These are phyloP conservation scores for Mycocentrospora acerina DNA, from an alignment of 2,329 filamentous ascomycete species.

Conservation along the genomic window DNA sequence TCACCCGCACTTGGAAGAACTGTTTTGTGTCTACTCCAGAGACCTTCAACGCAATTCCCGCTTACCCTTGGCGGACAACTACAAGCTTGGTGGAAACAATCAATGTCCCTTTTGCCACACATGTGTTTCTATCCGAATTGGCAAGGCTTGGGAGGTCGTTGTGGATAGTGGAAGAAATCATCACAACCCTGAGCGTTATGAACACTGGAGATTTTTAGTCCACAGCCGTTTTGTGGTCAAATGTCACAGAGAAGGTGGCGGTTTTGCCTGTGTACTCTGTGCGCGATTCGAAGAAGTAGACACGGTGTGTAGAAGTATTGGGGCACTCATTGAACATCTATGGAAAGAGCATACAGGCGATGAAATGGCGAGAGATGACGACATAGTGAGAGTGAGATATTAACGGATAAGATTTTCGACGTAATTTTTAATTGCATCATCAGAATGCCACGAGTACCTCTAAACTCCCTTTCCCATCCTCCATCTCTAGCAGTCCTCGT, in stretches of 20 bases:
- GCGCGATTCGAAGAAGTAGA: conserved; percentile 24
- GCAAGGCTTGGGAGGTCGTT: conserved; percentile 36
- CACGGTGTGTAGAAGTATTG: conserved; percentile 27
- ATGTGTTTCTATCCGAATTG: conserved; percentile 18
- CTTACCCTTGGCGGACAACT: conserved; percentile 27
- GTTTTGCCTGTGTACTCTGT: conserved; percentile 36
- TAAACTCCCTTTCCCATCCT: conserved; percentile 8
- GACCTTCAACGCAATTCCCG: conserved; percentile 26
- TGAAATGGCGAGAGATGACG: conserved; percentile 30
- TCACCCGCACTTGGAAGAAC: conserved; percentile 6
- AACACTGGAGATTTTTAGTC: conserved; percentile 23
- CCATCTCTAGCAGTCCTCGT: conserved; percentile 10
- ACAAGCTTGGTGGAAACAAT: conserved; percentile 21
- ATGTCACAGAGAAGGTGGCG: conserved; percentile 29
- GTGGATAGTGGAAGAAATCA: conserved; percentile 8
- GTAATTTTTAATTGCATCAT: too few relatives aligned
- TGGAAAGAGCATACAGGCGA: conserved; percentile 33
- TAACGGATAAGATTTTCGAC: too few relatives aligned
- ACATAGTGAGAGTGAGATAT: conserved; percentile 20
- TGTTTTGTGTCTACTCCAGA: conserved; percentile 37
- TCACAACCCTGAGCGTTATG: conserved; percentile 4
- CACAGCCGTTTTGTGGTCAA: conserved; percentile 36
- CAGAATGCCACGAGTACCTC: conserved; percentile 16
- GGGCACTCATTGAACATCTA: conserved; percentile 35
- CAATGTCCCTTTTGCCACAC: conserved; percentile 32